phyloP scores from a whole-genome alignment of 2,329 filamentous ascomycete species.

The Harringtonia lauricola region DNA sequence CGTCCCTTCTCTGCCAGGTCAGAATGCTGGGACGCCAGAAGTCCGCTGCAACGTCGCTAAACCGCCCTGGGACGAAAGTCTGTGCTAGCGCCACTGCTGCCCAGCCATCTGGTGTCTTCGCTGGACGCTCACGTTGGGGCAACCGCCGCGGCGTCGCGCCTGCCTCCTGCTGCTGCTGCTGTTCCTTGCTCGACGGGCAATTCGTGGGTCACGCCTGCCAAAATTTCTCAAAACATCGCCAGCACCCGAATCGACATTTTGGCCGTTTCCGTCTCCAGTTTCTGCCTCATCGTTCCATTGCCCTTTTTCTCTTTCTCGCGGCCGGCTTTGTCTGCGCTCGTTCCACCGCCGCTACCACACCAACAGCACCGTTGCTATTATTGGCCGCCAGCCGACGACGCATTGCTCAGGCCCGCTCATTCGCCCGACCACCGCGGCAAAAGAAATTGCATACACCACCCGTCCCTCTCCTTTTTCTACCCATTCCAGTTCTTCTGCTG shows the following conservation, averaged over 20 bases:
- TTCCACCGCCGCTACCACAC: background rate
- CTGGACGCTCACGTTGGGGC: background rate
- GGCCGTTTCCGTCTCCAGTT: background rate
- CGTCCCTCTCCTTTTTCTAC: background rate
- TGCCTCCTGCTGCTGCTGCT: background rate
- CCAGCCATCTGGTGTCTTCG: background rate
- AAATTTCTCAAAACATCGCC: background rate
- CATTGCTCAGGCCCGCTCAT: conserved; percentile 1
- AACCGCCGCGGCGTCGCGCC: background rate
- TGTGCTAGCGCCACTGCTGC: background rate
- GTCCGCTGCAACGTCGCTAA: conserved; percentile 9
- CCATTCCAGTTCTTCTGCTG: background rate
- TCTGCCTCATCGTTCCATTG: no score
- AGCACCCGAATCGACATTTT: background rate
- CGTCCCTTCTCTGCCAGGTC: background rate
- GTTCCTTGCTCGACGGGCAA: background rate
- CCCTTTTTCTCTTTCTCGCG: background rate
- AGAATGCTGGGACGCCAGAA: conserved; percentile 7
- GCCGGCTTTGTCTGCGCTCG: background rate
- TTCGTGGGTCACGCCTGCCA: conserved; percentile 3
- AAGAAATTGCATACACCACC: conserved; percentile 5
- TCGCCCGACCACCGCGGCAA: conserved; percentile 7
- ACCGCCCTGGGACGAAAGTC: conserved; percentile 7
- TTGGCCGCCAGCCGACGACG: conserved; percentile 5
- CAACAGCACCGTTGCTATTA: background rate